Evolutionary conservation across 179 eudicot species (phyloP).

Genomic region (Heliamphora pulchella): DNA sequence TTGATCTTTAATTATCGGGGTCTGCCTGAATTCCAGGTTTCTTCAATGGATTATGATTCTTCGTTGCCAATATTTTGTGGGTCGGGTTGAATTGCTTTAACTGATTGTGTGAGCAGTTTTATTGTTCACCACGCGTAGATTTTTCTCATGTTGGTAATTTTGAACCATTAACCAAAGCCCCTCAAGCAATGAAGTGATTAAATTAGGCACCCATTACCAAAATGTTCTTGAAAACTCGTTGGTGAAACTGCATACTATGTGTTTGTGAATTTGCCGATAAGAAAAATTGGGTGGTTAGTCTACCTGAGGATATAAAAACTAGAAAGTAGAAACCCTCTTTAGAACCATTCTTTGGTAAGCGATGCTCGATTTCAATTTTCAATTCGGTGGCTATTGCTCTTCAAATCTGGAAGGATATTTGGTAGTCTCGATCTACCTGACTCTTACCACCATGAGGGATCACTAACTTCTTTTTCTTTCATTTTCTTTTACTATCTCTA

Average conservation of each 20-base stretch:
- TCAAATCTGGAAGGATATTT: no score
- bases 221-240: neutral
- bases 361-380: neutral
- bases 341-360: neutral
- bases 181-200: neutral
- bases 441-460: no score
- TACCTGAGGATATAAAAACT: neutral
- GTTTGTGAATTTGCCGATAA: constrained; percentile 1
- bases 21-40: constrained; percentile 3
- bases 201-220: neutral
- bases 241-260: neutral
- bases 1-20: constrained; percentile 4
- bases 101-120: neutral
- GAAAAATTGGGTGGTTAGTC: neutral
- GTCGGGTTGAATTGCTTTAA: neutral
- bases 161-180: neutral
- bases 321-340: neutral
- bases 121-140: neutral
- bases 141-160: neutral
- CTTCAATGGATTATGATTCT: neutral
- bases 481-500: no score
- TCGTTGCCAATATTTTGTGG: neutral
- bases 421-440: no score
- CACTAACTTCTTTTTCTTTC: no score
- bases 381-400: no score